Evolutionary conservation across 495 filamentous ascomycete genomes (phyloP), one percentile per base, ranked within the genome.

Genomic region (Pseudoneurospora amorphoporcata): DNA sequence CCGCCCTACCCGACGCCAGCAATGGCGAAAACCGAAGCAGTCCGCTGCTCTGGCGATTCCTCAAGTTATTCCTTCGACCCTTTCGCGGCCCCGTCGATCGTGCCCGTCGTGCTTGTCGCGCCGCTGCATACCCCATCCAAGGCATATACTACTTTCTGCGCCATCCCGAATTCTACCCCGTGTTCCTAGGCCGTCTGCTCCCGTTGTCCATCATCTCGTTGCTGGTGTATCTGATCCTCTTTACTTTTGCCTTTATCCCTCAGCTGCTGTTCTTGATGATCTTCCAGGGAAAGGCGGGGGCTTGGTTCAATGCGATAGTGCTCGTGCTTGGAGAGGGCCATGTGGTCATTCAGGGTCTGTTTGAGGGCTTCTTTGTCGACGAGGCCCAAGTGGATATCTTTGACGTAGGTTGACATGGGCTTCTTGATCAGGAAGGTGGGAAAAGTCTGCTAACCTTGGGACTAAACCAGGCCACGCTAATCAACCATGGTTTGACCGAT

Each of bases 371-470:
- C 76, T 84, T 97, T 69, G 90, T 95, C 16, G 90, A 95, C 71
- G 92, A 94, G 71, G 89, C 90, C 10, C 87, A 97, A 3, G 86
- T 95, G n/a, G 93, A 99, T 77, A 92, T 93, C 8, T 99, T 98
- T 74, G 95, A 99, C 82, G 93, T 90, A 71, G 85, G 91, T 69
- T 16, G 3, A 85, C 90, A 69, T 16, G 5, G 39, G 41, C 45
- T 39, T 75, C 76, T 85, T 5, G 37, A 86, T 0, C 29, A 16
- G 53, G 6, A 61, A 8, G 23, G 5, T 7, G 53, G 29, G 14
- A 35, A 35, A 35, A 37, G 10, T 16, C 3, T 65, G 53, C 53
- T 65, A 35, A 65, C 53, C 14, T 8, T 65, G 6, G 29, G 29
- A 65, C 29, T 12, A 32, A 32, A 61, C 19, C 53, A 86, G 84